Evolutionary conservation across 2,329 filamentous ascomycete genomes (phyloP), one percentile per base, ranked within the genome.

Genomic region (Dothidotthia symphoricarpi): DNA sequence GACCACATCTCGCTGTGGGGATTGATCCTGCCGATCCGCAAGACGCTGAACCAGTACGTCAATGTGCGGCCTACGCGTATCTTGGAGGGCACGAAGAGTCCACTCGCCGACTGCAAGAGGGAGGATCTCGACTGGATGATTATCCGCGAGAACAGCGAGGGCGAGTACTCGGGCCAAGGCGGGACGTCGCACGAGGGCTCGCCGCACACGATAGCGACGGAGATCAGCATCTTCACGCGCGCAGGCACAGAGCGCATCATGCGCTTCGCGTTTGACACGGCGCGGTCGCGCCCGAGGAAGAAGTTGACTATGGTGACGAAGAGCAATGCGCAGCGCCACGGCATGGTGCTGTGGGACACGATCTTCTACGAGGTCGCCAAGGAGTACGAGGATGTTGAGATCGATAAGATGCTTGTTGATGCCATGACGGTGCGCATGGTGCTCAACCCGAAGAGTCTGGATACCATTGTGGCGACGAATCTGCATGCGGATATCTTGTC

Each of bases 1-100:
- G 82, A 86, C 47, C 77, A 85, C 45, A 76, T 85, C 41, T 79
- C 78, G 0, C 75, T 86, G 1, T 86, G 83, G 83, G 75, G 76
- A 6, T 74, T 83, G 22, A 77, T 84, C 29, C 69, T 86, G 6
- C 80, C 80, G 13, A 85, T 86, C 53, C 77, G 83, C 25, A 80
- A 83, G 34, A 74, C 79, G 25, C 73, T 86, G 30, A 81, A 85
- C 44, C 81, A 85, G 53, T 86, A 84, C 53, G 76, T 83, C 47
- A 86, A 85, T 47, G 74, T 86, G 0, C 75, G 83, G 1, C 83
- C 63, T 0, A 73, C 69, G 6, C 57, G 68, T 13, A 70, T 74
- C 31, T 48, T 74, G 3, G 58, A 61, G 4, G 71, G 71, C 12
- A 70, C 64, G 6, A 57, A 52, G 6, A 67, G 68, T 16, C 71